These are phyloP conservation scores for Xylaria sp. DNA, from an alignment of 495 filamentous ascomycete genomes.

Conservation along the genomic window DNA sequence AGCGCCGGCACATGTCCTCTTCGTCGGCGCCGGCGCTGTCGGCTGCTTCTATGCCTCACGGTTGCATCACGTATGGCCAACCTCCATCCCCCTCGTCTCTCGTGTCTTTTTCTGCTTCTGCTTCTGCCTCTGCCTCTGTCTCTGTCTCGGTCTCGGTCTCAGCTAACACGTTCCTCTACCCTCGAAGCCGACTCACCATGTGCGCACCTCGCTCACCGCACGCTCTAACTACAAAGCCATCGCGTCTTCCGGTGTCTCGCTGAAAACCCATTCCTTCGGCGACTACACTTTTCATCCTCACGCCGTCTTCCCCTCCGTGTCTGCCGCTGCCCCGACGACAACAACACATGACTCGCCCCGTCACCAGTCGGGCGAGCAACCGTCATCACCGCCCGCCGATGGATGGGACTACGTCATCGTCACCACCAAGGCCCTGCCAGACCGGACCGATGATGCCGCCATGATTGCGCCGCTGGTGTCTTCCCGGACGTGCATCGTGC, in stretches of 20 bases:
- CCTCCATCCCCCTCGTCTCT: too few relatives aligned
- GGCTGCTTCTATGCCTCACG: constrained; percentile 66
- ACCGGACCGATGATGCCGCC: constrained; percentile 54
- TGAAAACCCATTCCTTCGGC: constrained; percentile 61
- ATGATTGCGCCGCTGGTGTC: constrained; percentile 61
- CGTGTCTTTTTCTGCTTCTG: too few relatives aligned
- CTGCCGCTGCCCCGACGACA: constrained; percentile 40
- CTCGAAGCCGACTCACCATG: constrained; percentile 46
- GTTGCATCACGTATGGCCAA: constrained; percentile 54
- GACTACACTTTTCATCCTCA: constrained; percentile 59
- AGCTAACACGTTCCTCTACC: neutral
- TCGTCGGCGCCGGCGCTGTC: constrained; percentile 65
- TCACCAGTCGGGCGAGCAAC: constrained; percentile 9
- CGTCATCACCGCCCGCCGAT: constrained; percentile 26
- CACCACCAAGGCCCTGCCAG: constrained; percentile 65
- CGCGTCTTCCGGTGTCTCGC: constrained; percentile 50
- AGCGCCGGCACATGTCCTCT: constrained; percentile 55
- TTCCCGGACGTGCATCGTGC: constrained; percentile 59
- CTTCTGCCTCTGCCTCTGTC: neutral
- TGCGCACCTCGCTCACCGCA: constrained; percentile 57
- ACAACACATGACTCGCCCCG: constrained; percentile 20
- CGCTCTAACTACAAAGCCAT: constrained; percentile 64
- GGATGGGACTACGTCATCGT: constrained; percentile 67
- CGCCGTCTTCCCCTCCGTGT: constrained; percentile 53
- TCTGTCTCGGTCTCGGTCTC: constrained; percentile 18